phyloP scores from a whole-genome alignment of 495 filamentous ascomycete genomes.

The Podospora pseudopauciseta region DNA sequence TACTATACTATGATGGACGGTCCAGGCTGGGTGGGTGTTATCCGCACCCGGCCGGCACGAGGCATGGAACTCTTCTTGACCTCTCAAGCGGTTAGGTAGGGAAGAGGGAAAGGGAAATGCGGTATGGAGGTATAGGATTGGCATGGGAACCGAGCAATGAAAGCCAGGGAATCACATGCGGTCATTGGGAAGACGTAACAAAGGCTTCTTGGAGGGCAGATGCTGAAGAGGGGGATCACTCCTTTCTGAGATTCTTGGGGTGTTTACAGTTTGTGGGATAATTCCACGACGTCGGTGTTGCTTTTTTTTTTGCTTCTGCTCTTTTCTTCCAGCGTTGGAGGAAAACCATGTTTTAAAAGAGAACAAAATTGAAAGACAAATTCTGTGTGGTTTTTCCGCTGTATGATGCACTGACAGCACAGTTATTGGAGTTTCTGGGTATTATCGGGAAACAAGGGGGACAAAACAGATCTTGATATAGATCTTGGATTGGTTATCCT shows the following conservation, averaged over 20 bases:
- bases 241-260: not conserved
- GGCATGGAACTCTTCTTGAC: not conserved
- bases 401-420: not conserved
- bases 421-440: not conserved
- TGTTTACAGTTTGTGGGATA: constrained; percentile 1
- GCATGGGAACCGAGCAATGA: not conserved
- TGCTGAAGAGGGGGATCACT: not conserved
- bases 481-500: not conserved
- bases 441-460: not conserved
- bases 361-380: constrained; percentile 31
- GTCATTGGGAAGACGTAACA: not conserved
- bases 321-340: constrained; percentile 1
- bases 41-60: not conserved
- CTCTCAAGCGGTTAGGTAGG: not conserved
- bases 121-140: not conserved
- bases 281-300: not conserved
- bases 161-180: not conserved
- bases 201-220: not conserved
- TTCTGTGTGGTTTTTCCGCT: not conserved
- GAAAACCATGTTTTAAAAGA: constrained; percentile 6
- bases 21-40: not conserved
- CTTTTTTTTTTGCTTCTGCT: constrained; percentile 11
- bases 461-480: not conserved
- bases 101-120: not conserved
- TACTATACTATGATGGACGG: not conserved